Percentiles rank a stretch among this genome's conserved stretches.
Evolutionary conservation across 73 alveolate species (phyloP).

Genomic region (Paramecium pentaurelia): DNA sequence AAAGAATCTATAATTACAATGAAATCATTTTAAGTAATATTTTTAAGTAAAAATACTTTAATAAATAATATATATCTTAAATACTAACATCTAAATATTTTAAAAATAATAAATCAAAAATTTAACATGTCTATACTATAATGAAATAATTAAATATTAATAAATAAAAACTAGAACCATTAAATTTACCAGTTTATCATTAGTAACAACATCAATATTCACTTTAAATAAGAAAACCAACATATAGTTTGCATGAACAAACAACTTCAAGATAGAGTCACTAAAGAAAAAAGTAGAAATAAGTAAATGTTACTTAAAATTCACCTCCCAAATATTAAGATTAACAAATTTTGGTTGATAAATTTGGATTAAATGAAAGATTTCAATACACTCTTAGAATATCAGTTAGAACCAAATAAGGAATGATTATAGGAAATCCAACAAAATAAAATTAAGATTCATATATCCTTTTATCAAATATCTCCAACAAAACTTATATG

Average conservation of each 20-base stretch:
- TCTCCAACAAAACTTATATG: neutral
- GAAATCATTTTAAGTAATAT: neutral
- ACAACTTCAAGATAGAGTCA: neutral
- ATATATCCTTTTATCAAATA: neutral
- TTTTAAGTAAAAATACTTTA: no score
- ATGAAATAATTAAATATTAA: neutral
- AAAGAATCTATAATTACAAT: neutral
- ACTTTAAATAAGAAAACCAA: neutral
- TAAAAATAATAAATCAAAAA: neutral
- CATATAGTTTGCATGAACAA: neutral
- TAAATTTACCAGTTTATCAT: neutral
- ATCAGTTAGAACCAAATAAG: neutral
- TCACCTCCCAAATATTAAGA: neutral
- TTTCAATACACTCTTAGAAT: neutral
- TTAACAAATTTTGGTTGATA: neutral
- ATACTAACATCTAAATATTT: neutral
- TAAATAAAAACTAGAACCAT: neutral
- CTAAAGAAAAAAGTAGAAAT: neutral
- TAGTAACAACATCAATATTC: neutral
- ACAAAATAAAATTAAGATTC: neutral
- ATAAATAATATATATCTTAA: no score
- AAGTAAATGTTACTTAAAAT: neutral
- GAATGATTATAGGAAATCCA: neutral
- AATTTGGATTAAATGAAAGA: neutral
- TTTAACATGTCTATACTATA: neutral